A percentile compares a stretch with the other conserved stretches of the same genome.
Evolutionary conservation across 371 early-diverging fungal species (phyloP).

Genomic region (Syncephalis fuscata): DNA sequence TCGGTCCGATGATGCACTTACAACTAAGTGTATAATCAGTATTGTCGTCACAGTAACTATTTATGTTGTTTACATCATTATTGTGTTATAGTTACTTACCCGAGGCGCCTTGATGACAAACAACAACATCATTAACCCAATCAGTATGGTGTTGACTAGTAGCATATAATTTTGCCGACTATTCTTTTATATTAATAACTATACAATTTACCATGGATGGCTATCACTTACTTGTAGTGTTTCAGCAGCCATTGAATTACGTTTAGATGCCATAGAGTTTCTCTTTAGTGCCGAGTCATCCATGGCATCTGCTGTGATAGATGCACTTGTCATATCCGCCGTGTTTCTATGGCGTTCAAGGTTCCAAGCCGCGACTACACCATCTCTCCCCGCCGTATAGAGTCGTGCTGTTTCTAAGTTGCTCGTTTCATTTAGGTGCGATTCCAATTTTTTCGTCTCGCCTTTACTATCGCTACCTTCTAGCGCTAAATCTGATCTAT

Average conservation of each 20-base stretch:
- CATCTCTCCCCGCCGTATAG: conserved; percentile 83
- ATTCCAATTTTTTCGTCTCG: too few species aligned
- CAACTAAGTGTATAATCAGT: conserved; percentile 32
- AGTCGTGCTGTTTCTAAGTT: conserved; percentile 33
- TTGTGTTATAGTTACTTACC: neutral
- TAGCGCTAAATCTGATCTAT: too few species aligned
- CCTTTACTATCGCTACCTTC: too few species aligned
- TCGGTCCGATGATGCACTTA: conserved; percentile 84
- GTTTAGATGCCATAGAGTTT: neutral
- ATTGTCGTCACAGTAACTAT: neutral
- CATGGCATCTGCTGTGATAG: neutral
- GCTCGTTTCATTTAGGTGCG: too few species aligned
- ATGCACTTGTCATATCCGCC: neutral
- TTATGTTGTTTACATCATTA: neutral
- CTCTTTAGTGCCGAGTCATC: neutral
- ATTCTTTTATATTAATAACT: neutral
- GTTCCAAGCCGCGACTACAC: conserved; percentile 76
- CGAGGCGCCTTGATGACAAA: conserved; percentile 31
- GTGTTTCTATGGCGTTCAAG: conserved; percentile 22
- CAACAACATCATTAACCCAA: conserved; percentile 89
- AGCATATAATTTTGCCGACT: conserved; percentile 12
- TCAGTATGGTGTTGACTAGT: conserved; percentile 71
- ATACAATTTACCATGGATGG: neutral
- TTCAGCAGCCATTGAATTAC: neutral
- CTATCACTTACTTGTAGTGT: neutral